These are phyloP conservation scores for Mortierella sp. DNA, from an alignment of 371 early-diverging fungal species.

Conservation along the genomic window DNA sequence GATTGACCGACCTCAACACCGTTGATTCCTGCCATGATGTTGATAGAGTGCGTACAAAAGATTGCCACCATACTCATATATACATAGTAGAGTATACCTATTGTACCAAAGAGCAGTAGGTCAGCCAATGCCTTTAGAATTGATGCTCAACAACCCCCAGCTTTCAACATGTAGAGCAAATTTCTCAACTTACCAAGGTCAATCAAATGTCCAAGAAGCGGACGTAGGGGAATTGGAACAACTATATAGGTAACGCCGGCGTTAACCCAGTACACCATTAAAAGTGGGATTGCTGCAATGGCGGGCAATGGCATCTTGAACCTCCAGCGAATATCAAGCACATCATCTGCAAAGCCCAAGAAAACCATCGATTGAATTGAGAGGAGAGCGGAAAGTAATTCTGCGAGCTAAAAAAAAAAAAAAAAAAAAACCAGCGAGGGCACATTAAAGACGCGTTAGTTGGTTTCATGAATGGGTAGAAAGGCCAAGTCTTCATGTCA, in stretches of 20 bases:
- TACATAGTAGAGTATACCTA: conserved; percentile 90
- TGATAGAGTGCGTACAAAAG: conserved; percentile 98
- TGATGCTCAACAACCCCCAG: neutral
- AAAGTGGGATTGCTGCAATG: conserved; percentile 91
- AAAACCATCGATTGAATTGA: conserved; percentile 94
- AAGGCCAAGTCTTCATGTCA: neutral
- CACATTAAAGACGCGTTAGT: neutral
- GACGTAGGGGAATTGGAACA: conserved; percentile 85
- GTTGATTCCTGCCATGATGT: conserved; percentile 98
- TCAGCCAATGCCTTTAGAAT: neutral
- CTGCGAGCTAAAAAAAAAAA: conserved; percentile 70
- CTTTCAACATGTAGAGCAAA: neutral
- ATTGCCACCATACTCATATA: conserved; percentile 90
- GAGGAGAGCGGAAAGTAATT: conserved; percentile 88
- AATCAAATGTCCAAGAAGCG: conserved; percentile 74
- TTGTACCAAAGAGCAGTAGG: neutral
- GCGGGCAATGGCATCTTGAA: conserved; percentile 96
- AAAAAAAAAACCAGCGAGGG: neutral
- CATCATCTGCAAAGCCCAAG: conserved; percentile 98
- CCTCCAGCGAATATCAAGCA: conserved; percentile 95
- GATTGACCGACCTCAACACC: conserved; percentile 97
- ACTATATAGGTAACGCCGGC: conserved; percentile 89
- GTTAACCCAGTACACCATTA: conserved; percentile 94
- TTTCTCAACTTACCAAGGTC: conserved; percentile 75
- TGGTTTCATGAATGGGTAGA: neutral